Base-by-base conservation (phyloP, 805 yeast genomes). In the Candida nitratophila region DNA sequence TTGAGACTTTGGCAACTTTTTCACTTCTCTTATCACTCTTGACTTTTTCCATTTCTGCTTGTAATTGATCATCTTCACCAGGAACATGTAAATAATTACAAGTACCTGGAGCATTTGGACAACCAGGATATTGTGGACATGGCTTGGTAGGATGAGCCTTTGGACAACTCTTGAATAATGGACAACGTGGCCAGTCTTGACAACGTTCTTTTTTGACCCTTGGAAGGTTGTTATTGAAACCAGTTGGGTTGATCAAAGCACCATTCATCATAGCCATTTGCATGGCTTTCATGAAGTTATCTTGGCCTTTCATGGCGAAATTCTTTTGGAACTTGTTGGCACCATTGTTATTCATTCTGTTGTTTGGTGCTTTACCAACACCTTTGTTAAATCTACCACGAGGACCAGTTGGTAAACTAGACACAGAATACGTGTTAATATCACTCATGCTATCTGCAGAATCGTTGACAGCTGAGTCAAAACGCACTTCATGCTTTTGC, bases 101-200 rank as follows among this genome's bases (percentile, higher is more conserved):
- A 0, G 93, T 85, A 11, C 95, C 95, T 31, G 84, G 81, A 3
- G 82, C 75, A 53, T 83, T 82, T 22, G 86, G 74, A 65, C 96
- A 88, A 53, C 81, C 76, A 45, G 93, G 93, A 60, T 72, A 86
- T 7, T 78, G 77, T 63, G 74, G 77, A 62, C 96, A 88, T 7
- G 70, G 70, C 54, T 76, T 84, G 1, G 87, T 78, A 20, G 96
- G 96, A 64, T 89, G 96, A 3, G 88, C 78, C 57, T 76, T 81
- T 36, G 72, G 74, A 63, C 96, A 89, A 42, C 77, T 78, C 58
- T 71, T 79, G 44, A 68, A 56, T 14, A 26, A 17, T 14, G 74
- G 71, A 64, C 93, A 85, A 58, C 81, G 76, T 38, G 95, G 95
- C 58, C 81, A 83, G 38, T 78, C 71, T 32, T 68, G 70, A 59